Evolutionary conservation across 148 eudicot genomes (phyloP).

Genomic region (Vaccinium vitisidaea): DNA sequence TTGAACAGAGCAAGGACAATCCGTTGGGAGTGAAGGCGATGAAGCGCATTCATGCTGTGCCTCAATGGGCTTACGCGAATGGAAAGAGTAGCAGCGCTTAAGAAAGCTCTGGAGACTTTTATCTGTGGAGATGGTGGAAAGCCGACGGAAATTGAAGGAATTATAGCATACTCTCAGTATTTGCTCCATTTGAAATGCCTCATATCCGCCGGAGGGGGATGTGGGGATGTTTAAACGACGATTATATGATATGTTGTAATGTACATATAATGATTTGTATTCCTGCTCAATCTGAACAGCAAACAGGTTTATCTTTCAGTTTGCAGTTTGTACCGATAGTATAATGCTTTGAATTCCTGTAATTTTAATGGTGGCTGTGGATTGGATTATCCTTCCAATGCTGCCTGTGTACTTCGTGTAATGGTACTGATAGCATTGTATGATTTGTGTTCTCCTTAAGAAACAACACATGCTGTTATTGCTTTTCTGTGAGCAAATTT

Average conservation of each 20-base stretch:
- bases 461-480: neutral
- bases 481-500: neutral
- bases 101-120: neutral
- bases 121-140: neutral
- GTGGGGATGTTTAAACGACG: neutral
- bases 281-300: neutral
- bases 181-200: neutral
- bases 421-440: neutral
- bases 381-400: neutral
- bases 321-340: neutral
- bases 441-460: neutral
- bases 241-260: neutral
- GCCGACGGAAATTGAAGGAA: neutral
- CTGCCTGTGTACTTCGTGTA: neutral
- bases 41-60: constrained; percentile 8
- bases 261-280: neutral
- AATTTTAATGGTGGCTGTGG: neutral
- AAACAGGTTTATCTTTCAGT: neutral
- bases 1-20: constrained; percentile 18
- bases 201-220: neutral
- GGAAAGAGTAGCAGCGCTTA: constrained; percentile 4
- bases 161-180: neutral
- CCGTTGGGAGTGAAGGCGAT: constrained; percentile 10
- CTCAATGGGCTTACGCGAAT: neutral
- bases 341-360: neutral